Percentiles rank a stretch among this genome's conserved stretches.
Conservation (phyloP, 1,284 basidiomycete genomes). For the Moesziomyces parantarcticus region DNA sequence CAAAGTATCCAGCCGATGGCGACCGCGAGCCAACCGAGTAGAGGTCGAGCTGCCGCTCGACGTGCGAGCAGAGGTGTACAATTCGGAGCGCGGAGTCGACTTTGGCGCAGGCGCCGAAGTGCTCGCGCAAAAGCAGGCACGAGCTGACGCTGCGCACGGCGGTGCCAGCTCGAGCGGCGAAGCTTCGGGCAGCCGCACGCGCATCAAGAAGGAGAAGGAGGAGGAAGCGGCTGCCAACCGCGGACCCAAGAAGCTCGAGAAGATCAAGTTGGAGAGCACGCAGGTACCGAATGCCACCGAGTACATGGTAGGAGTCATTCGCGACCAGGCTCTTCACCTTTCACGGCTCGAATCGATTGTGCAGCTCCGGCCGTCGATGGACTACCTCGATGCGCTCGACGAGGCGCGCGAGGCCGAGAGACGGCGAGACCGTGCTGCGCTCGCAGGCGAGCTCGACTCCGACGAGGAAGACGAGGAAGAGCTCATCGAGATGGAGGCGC, state of each 20-base stretch:
- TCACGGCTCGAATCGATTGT: slow-evolving; percentile 57
- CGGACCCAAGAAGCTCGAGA: slow-evolving; percentile 55
- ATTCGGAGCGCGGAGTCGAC: slow-evolving; percentile 57
- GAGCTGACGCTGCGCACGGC: slow-evolving; percentile 39
- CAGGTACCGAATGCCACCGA: slow-evolving; percentile 60
- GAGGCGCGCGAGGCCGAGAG: slow-evolving; percentile 54
- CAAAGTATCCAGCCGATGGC: slow-evolving; percentile 57
- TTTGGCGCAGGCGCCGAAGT: slow-evolving; percentile 47
- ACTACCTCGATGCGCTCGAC: slow-evolving; percentile 63
- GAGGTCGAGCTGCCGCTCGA: slow-evolving; percentile 66
- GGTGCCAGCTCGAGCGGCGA: slow-evolving; percentile 16
- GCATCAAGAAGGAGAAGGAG: slow-evolving; percentile 45
- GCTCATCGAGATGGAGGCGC: slow-evolving; percentile 47
- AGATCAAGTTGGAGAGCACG: slow-evolving; percentile 59
- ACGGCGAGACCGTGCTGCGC: slow-evolving; percentile 52
- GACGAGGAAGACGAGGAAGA: slow-evolving; percentile 56
- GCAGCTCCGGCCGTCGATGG: slow-evolving; percentile 65
- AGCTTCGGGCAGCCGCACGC: slow-evolving; percentile 18
- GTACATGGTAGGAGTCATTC: slow-evolving; percentile 65
- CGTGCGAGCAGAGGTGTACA: slow-evolving; percentile 60
- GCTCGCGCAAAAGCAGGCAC: slow-evolving; percentile 47
- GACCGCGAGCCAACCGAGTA: slow-evolving; percentile 59
- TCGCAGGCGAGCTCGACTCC: slow-evolving; percentile 40
- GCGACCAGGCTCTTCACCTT: slow-evolving; percentile 62
- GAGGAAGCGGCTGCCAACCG: slow-evolving; percentile 23